phyloP scores from a whole-genome alignment of 139 green algal genomes.

The Nannochloris sp. region DNA sequence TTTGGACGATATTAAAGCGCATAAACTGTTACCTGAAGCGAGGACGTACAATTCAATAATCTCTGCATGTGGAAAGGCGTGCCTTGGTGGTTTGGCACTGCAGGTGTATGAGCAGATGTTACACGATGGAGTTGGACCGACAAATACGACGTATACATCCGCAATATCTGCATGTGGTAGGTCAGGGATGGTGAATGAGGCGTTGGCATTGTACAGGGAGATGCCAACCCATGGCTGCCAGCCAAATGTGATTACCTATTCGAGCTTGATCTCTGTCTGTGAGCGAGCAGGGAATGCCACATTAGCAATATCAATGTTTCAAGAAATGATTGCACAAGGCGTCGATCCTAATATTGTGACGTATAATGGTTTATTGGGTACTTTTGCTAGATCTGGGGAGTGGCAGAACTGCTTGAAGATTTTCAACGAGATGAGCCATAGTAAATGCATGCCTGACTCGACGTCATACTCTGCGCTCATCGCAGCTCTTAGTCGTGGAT shows the following conservation, averaged over 20 bases:
- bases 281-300: constrained; percentile 22
- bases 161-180: constrained; percentile 67
- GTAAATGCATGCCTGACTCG: constrained; percentile 59
- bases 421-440: constrained; percentile 64
- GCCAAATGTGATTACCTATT: constrained; percentile 77
- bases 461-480: constrained; percentile 70
- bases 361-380: constrained; percentile 25
- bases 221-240: constrained; percentile 56
- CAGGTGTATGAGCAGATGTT: constrained; percentile 44
- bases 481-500: constrained; percentile 35
- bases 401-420: constrained; percentile 65
- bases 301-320: constrained; percentile 18
- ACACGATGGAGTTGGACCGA: constrained; percentile 44
- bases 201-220: constrained; percentile 52
- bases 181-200: constrained; percentile 36
- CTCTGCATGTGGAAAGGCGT: constrained; percentile 59
- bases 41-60: constrained; percentile 77
- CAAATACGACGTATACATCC: constrained; percentile 69
- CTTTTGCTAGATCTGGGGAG: constrained; percentile 18
- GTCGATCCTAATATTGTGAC: constrained; percentile 29
- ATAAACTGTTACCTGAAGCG: constrained; percentile 52
- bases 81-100: constrained; percentile 42
- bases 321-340: constrained; percentile 22
- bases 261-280: constrained; percentile 71
- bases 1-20: constrained; percentile 22